Base-by-base conservation (phyloP, 2,329 filamentous ascomycete species). In the Monosporascus sp. region DNA sequence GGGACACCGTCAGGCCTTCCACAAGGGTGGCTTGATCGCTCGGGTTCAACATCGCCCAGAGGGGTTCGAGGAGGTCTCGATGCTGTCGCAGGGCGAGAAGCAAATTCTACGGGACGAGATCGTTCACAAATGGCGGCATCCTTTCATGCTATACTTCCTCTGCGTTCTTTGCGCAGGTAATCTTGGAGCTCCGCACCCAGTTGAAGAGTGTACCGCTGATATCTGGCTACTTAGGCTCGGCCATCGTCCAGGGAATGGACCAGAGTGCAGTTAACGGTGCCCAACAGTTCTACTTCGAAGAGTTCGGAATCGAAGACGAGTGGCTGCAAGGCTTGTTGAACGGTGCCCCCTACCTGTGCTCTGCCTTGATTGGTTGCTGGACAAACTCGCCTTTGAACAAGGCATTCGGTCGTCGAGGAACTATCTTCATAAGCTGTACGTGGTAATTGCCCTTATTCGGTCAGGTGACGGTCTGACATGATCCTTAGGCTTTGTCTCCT, bases 241-340 rank as follows among this genome's bases (percentile, higher is more conserved):
- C 86, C 14, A 83, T 83, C 18, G 85, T 88, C 0, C 85, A 88
- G 63, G 85, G 85, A 62, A 85, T 85, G 81, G 82, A 87, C 65
- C 81, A 87, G 66, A 85, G 82, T 1, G 84, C 85, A 8, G 81
- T 86, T 56, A 87, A 87, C 61, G 83, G 83, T 38, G 84, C 82
- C 8, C 85, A 88, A 59, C 74, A 83, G 22, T 85, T 85, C 65
- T 88, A 85, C 65, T 75, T 77, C 48, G 62, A 69, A 3, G 75
- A 82, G 52, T 86, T 88, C 54, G 79, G 79, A 24, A 85, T 88
- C 52, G 73, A 17, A 7, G 66, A 71, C 53, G 72, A 66, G 49
- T 82, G 83, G 82, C 69, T 86, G 2, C 67, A 79, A 8, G 86
- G 82, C 11, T 76, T 86, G 6, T 72, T 80, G 36, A 88, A 88